Conservation (phyloP, 352 stramenopile species). For the Pythium graminicola region DNA sequence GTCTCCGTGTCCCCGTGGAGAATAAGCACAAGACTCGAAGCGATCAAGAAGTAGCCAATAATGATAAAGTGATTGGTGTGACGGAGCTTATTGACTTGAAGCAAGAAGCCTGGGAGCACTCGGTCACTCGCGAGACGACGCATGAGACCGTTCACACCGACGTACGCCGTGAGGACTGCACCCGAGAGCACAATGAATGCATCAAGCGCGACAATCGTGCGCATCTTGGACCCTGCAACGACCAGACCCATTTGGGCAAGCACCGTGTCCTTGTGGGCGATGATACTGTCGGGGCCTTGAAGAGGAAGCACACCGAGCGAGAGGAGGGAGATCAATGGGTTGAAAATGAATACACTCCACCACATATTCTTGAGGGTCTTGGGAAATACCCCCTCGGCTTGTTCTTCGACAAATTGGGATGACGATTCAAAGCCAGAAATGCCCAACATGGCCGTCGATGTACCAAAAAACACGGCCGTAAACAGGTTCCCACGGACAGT, state of each 20-base stretch:
- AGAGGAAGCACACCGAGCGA: constrained; percentile 87
- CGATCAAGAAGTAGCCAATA: constrained; percentile 85
- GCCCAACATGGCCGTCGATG: constrained; percentile 91
- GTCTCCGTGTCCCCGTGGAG: constrained; percentile 89
- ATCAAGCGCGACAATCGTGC: constrained; percentile 80
- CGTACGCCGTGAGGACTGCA: constrained; percentile 91
- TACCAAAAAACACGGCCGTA: constrained; percentile 89
- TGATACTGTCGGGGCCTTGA: constrained; percentile 58
- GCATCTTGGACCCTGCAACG: constrained; percentile 66
- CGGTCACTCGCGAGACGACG: constrained; percentile 89
- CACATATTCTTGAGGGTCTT: constrained; percentile 94
- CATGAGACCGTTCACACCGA: constrained; percentile 89
- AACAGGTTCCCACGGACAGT: constrained; percentile 75
- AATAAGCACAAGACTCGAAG: constrained; percentile 85
- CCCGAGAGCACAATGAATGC: constrained; percentile 93
- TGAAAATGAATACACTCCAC: constrained; percentile 92
- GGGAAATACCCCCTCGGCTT: constrained; percentile 91
- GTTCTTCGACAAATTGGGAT: constrained; percentile 93
- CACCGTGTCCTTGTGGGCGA: constrained; percentile 85
- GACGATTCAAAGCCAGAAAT: constrained; percentile 94
- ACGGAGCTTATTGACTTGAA: constrained; percentile 74
- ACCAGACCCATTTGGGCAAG: constrained; percentile 87
- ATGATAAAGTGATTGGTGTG: constrained; percentile 92
- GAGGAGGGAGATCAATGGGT: constrained; percentile 89
- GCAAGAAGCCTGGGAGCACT: constrained; percentile 73